Evolutionary conservation across 2,329 filamentous ascomycete species (phyloP), one percentile per base, ranked within the genome.

Genomic region (Thelonectria discophora): DNA sequence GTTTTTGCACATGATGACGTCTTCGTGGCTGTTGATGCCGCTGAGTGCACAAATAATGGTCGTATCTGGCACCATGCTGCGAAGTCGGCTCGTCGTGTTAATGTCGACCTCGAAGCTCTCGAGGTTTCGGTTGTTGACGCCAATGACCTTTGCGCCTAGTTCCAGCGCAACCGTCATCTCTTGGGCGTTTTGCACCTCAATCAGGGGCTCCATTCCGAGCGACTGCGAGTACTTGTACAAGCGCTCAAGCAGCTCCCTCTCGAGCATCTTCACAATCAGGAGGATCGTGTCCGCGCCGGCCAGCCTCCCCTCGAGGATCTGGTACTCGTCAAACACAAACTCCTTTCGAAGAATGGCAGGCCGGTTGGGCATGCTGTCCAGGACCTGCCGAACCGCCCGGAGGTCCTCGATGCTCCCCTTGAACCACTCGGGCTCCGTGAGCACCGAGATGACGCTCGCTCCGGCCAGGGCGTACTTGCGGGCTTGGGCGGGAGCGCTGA

Each of bases 341-440:
- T 99, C 95, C 75, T 99, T 99, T 21, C 96, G 89, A 30, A 99
- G 81, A 12, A 99, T 86, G 2, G 94, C 96, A 3, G 95, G 96
- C 54, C 95, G 86, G 75, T 97, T 96, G 1, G 92, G 90, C 89
- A 99, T 93, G 12, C 91, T 90, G 70, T 93, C 88, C n/a, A 99
- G 81, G 50, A 92, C 93, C 76, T 94, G 91, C 46, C 95, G 88
- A 30, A 98, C 95, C 34, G 90, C 88, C 62, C 91, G 88, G 55
- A 99, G 81, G 75, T 99, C 95, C 60, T 99, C 94, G 63, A 99
- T 94, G 77, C 91, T 97, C 49, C 95, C 95, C 80, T 97, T 98
- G 83, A 99, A 99, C 95, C 95, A 99, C 74, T 98, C 91, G 0
- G 96, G 95, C 78, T 99, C 95, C 0, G 95, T 99, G 48, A 99